Evolutionary conservation across 2,329 filamentous ascomycete species (phyloP), one percentile per base, ranked within the genome.

Genomic region (Dendrostoma leiphaemia): DNA sequence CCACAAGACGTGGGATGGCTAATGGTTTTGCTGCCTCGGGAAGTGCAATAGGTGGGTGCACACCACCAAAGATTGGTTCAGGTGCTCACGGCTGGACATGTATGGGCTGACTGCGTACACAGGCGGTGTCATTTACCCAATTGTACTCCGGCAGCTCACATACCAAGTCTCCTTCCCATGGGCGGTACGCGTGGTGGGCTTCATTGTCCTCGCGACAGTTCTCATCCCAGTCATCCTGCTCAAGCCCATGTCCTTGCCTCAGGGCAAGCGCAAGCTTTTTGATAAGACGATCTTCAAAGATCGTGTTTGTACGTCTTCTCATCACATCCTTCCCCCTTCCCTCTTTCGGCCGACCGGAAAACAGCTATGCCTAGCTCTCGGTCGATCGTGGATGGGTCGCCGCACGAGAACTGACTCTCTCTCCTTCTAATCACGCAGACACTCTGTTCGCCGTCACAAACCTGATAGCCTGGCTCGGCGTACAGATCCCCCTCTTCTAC

Each of bases 281-380:
- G 73, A 77, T 62, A 64, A 58, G 59, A 59, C 64, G 2, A 72
- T 70, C 1, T 74, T 77, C 49, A 67, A 50, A 6, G 73, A 77
- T 37, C 31, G 62, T 0, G 67, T 69, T 1, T 77, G 63, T 58
- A 63, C 70, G 51, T 29, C 67, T 6, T 73, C 70, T 15, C n/a
- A n/a, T 41, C 21, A 12, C 19, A 2, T 6, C 24, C 21, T 41
- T 12, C 24, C 7, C 13, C 9, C 13, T 12, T 26, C 60, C 61
- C 61, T 0, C 3, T 71, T 3, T 67, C 59, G 4, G 57, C 60
- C 3, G 53, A 73, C 13, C 57, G 77, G 4, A 68, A 63, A 31
- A 13, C 6, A 31, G 29, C 29, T 13, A 31, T n/a, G n/a, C n/a
- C n/a, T n/a, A n/a, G n/a, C n/a, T n/a, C n/a, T n/a, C n/a, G n/a